These are phyloP conservation scores for Bertia moriformis DNA, from an alignment of 2,329 filamentous ascomycete genomes.

Conservation along the genomic window DNA sequence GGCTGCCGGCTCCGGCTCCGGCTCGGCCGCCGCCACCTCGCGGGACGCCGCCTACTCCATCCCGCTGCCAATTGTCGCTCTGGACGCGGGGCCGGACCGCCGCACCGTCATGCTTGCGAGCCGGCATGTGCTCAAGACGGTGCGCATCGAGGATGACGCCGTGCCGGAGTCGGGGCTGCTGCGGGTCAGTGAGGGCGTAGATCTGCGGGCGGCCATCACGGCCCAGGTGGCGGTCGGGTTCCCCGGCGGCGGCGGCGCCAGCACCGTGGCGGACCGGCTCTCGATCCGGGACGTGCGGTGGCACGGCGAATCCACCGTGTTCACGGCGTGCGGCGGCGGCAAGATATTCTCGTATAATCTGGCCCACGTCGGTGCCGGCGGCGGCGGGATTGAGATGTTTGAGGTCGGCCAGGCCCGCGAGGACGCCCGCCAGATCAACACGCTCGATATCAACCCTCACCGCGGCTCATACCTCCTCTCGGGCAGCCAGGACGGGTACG, in stretches of 20 bases:
- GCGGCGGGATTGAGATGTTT: slow-evolving; percentile 28
- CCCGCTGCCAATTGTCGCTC: slow-evolving; percentile 35
- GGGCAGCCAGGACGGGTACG: slow-evolving; percentile 48
- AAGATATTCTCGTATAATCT: slow-evolving; percentile 53
- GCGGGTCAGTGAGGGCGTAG: slow-evolving; percentile 37
- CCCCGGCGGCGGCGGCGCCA: not conserved
- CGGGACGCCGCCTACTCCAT: slow-evolving; percentile 32
- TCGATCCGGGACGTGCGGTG: slow-evolving; percentile 51
- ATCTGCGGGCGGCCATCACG: slow-evolving; percentile 40
- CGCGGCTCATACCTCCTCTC: slow-evolving; percentile 40
- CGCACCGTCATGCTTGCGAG: slow-evolving; percentile 40
- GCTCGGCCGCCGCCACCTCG: slow-evolving; percentile 10
- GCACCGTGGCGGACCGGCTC: slow-evolving; percentile 34
- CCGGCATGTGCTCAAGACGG: slow-evolving; percentile 44
- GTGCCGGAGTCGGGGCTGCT: too few relatives aligned
- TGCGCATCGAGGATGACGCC: slow-evolving; percentile 33
- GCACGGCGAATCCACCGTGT: slow-evolving; percentile 33
- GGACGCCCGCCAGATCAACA: slow-evolving; percentile 48
- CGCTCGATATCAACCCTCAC: slow-evolving; percentile 48
- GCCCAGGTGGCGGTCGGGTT: slow-evolving; percentile 17
- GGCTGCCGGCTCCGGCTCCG: slow-evolving; percentile 28
- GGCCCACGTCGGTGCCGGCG: slow-evolving; percentile 25
- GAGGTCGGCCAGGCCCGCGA: slow-evolving; percentile 44
- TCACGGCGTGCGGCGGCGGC: slow-evolving; percentile 49
- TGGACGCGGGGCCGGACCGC: slow-evolving; percentile 43